Evolutionary conservation across 108 stramenopile genomes (phyloP).

Genomic region (Nannochloropsis gaditana): DNA sequence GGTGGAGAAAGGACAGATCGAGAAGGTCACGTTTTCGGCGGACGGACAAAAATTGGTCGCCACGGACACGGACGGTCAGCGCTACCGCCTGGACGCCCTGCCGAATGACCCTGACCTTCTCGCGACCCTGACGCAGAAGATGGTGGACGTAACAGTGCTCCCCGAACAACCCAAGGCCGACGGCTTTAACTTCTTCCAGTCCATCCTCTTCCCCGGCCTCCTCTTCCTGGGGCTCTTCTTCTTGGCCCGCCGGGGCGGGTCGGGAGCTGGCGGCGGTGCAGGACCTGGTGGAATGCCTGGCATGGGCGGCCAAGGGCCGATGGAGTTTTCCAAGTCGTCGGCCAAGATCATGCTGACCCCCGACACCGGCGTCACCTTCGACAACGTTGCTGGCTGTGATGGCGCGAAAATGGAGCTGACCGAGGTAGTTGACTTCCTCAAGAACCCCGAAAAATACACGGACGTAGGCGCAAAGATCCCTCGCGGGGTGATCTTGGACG

Average conservation of each 20-base stretch:
- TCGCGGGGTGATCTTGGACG: conserved; percentile 54
- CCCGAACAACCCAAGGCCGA: conserved; percentile 32
- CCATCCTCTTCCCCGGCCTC: conserved; percentile 46
- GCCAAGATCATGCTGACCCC: conserved; percentile 59
- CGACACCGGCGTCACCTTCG: conserved; percentile 66
- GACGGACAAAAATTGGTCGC: conserved; percentile 80
- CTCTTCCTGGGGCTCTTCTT: conserved; percentile 71
- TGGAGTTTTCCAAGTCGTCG: conserved; percentile 73
- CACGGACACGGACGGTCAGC: conserved; percentile 73
- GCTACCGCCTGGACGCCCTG: conserved; percentile 76
- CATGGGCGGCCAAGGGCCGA: conserved; percentile 55
- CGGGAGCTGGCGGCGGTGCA: conserved; percentile 44
- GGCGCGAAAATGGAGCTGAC: conserved; percentile 87
- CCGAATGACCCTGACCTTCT: conserved; percentile 88
- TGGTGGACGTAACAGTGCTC: conserved; percentile 65
- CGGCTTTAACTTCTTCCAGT: conserved; percentile 37
- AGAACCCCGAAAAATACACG: conserved; percentile 73
- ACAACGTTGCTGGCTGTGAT: conserved; percentile 92
- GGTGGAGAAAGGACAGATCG: conserved; percentile 46
- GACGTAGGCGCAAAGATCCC: conserved; percentile 55
- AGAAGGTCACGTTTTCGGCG: conserved; percentile 58
- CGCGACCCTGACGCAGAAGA: conserved; percentile 74
- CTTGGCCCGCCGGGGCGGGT: conserved; percentile 67
- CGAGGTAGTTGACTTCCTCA: conserved; percentile 95
- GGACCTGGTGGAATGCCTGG: conserved; percentile 59